Conservation (phyloP, 2,329 filamentous ascomycete genomes). For the Capronia epimyces region DNA sequence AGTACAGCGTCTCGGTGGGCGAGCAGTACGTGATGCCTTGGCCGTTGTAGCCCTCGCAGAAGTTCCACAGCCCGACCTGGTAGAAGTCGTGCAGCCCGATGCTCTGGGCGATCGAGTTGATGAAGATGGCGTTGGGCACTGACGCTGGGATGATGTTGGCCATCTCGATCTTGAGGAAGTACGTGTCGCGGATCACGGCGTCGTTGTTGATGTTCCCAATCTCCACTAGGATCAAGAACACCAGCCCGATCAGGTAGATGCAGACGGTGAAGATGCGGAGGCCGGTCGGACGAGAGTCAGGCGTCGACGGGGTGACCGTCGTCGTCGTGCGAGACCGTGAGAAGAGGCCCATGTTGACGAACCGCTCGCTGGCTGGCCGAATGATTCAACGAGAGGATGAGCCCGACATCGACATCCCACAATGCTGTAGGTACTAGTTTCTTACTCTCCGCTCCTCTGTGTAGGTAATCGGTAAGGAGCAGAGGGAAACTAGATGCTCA, state of each 20-base stretch:
- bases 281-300: constrained; percentile 33
- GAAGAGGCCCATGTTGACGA: not conserved
- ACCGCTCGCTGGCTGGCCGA: not conserved
- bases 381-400: no score
- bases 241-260: constrained; percentile 66
- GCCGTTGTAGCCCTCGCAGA: constrained; percentile 76
- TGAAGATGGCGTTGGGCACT: constrained; percentile 65
- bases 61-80: constrained; percentile 85
- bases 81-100: constrained; percentile 92
- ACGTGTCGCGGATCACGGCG: constrained; percentile 61
- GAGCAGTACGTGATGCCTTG: constrained; percentile 74
- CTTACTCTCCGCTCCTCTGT: no score
- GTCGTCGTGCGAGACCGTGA: constrained; percentile 1
- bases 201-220: constrained; percentile 67
- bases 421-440: no score
- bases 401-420: no score
- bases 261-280: constrained; percentile 62
- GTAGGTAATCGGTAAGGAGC: no score
- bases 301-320: constrained; percentile 28
- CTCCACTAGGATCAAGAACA: constrained; percentile 76
- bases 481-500: no score
- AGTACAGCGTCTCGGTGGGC: constrained; percentile 64
- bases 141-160: constrained; percentile 71
- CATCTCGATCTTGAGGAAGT: constrained; percentile 79
- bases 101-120: constrained; percentile 81